These are phyloP conservation scores for Cladosporium sp. DNA, from an alignment of 2,329 filamentous ascomycete species.

Conservation along the genomic window DNA sequence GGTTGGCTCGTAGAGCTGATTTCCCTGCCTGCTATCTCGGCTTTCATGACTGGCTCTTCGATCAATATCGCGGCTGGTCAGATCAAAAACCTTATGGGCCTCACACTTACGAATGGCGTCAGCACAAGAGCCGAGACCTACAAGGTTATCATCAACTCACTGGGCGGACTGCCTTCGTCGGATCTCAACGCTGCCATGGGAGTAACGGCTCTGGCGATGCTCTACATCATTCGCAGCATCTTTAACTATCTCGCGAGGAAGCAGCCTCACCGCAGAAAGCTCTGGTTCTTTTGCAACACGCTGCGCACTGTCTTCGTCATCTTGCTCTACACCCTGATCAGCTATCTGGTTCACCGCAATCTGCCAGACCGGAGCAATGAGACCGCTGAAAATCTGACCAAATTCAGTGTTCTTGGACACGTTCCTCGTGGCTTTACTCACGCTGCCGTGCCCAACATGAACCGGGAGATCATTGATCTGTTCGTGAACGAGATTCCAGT, in stretches of 20 bases:
- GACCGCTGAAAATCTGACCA: constrained; percentile 38
- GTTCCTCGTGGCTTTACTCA: constrained; percentile 87
- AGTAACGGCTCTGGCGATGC: constrained; percentile 70
- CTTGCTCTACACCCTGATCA: constrained; percentile 85
- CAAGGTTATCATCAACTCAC: constrained; percentile 73
- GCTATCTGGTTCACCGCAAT: constrained; percentile 75
- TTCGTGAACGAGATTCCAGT: constrained; percentile 74
- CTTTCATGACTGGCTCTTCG: constrained; percentile 96
- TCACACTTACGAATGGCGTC: constrained; percentile 54
- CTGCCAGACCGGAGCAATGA: constrained; percentile 32
- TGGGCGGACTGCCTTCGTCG: constrained; percentile 65
- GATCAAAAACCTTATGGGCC: constrained; percentile 75
- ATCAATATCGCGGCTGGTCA: constrained; percentile 85
- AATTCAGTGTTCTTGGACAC: constrained; percentile 67
- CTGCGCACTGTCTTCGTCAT: constrained; percentile 90
- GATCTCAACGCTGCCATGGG: constrained; percentile 83
- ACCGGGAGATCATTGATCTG: constrained; percentile 59
- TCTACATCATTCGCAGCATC: constrained; percentile 68
- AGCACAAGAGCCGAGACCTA: constrained; percentile 77
- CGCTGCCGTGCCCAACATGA: constrained; percentile 67
- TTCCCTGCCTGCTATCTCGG: constrained; percentile 81
- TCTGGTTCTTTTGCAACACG: constrained; percentile 87
- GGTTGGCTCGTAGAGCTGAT: constrained; percentile 95
- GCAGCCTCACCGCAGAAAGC: constrained; percentile 64
- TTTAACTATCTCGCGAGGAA: constrained; percentile 66